A percentile compares a stretch with the other conserved stretches of the same genome.
These are phyloP conservation scores for Malus orientalis DNA, from an alignment of 306 rosid species.

Conservation along the genomic window DNA sequence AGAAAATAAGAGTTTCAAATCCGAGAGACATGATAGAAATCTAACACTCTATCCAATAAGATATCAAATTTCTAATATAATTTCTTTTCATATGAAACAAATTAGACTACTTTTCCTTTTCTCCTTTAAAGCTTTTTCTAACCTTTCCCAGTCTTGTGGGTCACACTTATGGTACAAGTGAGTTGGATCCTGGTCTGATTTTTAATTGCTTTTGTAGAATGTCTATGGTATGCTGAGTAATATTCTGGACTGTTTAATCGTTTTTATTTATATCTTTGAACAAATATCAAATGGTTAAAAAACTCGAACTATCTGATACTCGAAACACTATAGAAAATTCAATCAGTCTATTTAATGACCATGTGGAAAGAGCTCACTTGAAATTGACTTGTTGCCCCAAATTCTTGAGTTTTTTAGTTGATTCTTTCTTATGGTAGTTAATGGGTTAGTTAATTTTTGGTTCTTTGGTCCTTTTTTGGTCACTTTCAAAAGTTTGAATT, in stretches of 20 bases:
- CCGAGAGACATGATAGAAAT: no score
- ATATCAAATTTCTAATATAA: no score
- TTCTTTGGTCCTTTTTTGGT: not conserved
- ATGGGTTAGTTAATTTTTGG: not conserved
- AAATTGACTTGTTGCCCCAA: not conserved
- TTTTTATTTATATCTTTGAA: no score
- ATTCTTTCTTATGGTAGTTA: not conserved
- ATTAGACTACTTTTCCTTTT: not conserved
- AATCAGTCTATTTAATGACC: not conserved
- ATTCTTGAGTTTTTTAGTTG: not conserved
- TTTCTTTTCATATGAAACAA: not conserved
- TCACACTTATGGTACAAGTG: not conserved
- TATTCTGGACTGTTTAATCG: no score
- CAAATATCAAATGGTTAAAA: no score
- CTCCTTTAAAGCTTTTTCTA: not conserved
- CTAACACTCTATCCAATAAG: no score
- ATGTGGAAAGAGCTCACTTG: not conserved
- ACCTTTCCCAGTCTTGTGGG: not conserved
- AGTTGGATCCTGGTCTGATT: not conserved
- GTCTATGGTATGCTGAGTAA: not conserved
- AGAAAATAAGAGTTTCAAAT: no score
- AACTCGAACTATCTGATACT: no score
- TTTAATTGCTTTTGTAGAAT: constrained; percentile 4
- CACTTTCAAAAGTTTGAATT: constrained; percentile 2
- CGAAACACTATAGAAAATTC: no score